Evolutionary conservation across 2,329 filamentous ascomycete species (phyloP).

Genomic region (Elsinoe arachidis): DNA sequence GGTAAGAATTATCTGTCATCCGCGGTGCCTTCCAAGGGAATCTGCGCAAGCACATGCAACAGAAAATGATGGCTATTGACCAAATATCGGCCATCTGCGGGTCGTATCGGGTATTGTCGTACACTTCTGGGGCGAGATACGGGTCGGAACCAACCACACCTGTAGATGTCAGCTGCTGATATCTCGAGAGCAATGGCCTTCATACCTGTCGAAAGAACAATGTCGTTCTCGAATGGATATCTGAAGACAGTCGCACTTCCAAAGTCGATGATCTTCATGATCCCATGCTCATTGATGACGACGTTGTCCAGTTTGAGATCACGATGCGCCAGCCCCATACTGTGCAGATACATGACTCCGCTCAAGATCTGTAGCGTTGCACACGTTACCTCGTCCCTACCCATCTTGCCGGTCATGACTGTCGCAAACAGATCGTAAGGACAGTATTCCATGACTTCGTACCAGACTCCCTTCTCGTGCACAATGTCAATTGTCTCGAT

Average conservation of each 20-base stretch:
- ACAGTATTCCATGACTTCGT: slow-evolving; percentile 98
- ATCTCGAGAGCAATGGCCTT: slow-evolving; percentile 10
- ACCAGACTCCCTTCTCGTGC: slow-evolving; percentile 89
- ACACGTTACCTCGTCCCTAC: slow-evolving; percentile 79
- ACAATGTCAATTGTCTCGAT: slow-evolving; percentile 97
- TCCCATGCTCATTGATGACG: slow-evolving; percentile 88
- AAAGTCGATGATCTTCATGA: slow-evolving; percentile 99
- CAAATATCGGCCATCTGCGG: slow-evolving; percentile 91
- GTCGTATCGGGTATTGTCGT: slow-evolving; percentile 87
- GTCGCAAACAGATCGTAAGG: slow-evolving; percentile 94
- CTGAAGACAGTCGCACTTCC: slow-evolving; percentile 94
- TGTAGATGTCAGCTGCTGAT: slow-evolving; percentile 28
- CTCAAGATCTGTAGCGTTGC: slow-evolving; percentile 90
- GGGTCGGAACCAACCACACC: slow-evolving; percentile 82
- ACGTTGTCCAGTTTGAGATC: slow-evolving; percentile 97
- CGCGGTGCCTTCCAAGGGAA: slow-evolving; percentile 97
- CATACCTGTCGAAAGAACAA: slow-evolving; percentile 73
- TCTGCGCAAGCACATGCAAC: slow-evolving; percentile 90
- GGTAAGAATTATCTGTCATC: slow-evolving; percentile 86
- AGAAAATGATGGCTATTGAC: slow-evolving; percentile 97
- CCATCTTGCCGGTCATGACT: slow-evolving; percentile 98
- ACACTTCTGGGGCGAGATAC: slow-evolving; percentile 93
- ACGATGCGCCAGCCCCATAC: slow-evolving; percentile 87
- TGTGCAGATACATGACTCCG: slow-evolving; percentile 88
- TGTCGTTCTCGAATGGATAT: slow-evolving; percentile 90